These are phyloP conservation scores for Phalaenopsis aphrodite DNA, from an alignment of 106 monocot species.

Conservation along the genomic window DNA sequence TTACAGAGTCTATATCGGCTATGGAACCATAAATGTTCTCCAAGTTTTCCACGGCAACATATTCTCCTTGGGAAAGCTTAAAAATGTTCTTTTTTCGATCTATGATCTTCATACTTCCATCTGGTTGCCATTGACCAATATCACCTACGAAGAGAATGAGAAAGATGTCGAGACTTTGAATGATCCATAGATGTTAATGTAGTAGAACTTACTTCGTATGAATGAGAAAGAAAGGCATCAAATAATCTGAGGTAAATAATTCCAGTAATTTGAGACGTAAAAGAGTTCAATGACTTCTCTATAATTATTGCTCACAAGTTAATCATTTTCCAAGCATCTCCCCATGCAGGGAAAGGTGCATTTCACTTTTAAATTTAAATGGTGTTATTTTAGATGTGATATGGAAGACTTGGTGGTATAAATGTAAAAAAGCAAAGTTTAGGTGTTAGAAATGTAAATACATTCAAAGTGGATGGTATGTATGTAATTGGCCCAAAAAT, in stretches of 20 bases:
- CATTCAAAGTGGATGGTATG: not conserved
- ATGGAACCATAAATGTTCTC: slow-evolving; percentile 75
- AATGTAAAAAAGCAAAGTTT: too few relatives aligned
- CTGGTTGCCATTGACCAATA: slow-evolving; percentile 83
- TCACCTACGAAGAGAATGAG: slow-evolving; percentile 46
- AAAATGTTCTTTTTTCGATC: slow-evolving; percentile 96
- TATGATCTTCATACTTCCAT: slow-evolving; percentile 92
- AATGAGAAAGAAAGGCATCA: not conserved
- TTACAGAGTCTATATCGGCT: slow-evolving; percentile 65
- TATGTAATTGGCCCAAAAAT: too few relatives aligned
- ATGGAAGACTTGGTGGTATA: too few relatives aligned
- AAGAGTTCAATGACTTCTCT: not conserved
- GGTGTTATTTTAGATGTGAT: too few relatives aligned
- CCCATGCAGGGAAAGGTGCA: not conserved
- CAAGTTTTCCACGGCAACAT: slow-evolving; percentile 93
- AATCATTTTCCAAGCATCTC: not conserved
- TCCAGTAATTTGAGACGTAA: not conserved
- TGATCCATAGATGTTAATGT: not conserved
- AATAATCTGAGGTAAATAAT: not conserved
- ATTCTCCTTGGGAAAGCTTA: slow-evolving; percentile 97
- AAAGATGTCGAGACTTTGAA: not conserved
- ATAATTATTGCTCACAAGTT: not conserved
- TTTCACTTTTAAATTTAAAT: too few relatives aligned
- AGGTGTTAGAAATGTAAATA: too few relatives aligned
- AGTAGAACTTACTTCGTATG: not conserved